These are phyloP conservation scores for Lepidium aucheri DNA, from an alignment of 345 rosid species.

Conservation along the genomic window DNA sequence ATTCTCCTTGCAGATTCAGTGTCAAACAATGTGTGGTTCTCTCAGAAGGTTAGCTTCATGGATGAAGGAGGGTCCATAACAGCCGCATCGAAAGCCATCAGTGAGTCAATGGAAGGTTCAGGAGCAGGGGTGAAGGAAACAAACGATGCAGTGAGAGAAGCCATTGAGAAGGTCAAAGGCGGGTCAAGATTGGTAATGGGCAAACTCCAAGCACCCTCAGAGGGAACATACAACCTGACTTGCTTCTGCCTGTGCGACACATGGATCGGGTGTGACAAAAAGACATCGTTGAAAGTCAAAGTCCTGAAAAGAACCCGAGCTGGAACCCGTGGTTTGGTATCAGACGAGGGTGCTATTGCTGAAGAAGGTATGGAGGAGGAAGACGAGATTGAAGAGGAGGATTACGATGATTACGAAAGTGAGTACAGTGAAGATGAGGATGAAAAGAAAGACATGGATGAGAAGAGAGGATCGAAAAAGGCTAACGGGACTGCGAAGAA, in stretches of 20 bases:
- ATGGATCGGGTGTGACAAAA: slow-evolving; percentile 91
- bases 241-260: slow-evolving; percentile 88
- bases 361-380: slow-evolving; percentile 95
- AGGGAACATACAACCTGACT: slow-evolving; percentile 80
- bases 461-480: slow-evolving; percentile 56
- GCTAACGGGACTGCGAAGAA: slow-evolving; percentile 47
- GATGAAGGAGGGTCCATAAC: slow-evolving; percentile 76
- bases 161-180: slow-evolving; percentile 67
- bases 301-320: slow-evolving; percentile 80
- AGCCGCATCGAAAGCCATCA: slow-evolving; percentile 82
- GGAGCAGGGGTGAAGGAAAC: slow-evolving; percentile 80
- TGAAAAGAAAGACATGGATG: slow-evolving; percentile 52
- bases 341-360: slow-evolving; percentile 62
- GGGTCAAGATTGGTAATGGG: slow-evolving; percentile 92
- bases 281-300: slow-evolving; percentile 60
- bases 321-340: slow-evolving; percentile 53
- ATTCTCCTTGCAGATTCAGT: slow-evolving; percentile 69
- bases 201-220: slow-evolving; percentile 75
- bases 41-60: slow-evolving; percentile 88
- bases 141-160: slow-evolving; percentile 50
- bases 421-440: slow-evolving; percentile 94
- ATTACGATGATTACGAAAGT: slow-evolving; percentile 81
- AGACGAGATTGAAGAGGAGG: slow-evolving; percentile 87
- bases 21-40: slow-evolving; percentile 87
- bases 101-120: slow-evolving; percentile 88